These are phyloP conservation scores for Penicillium arizonense DNA, from an alignment of 495 filamentous ascomycete genomes.

Conservation along the genomic window DNA sequence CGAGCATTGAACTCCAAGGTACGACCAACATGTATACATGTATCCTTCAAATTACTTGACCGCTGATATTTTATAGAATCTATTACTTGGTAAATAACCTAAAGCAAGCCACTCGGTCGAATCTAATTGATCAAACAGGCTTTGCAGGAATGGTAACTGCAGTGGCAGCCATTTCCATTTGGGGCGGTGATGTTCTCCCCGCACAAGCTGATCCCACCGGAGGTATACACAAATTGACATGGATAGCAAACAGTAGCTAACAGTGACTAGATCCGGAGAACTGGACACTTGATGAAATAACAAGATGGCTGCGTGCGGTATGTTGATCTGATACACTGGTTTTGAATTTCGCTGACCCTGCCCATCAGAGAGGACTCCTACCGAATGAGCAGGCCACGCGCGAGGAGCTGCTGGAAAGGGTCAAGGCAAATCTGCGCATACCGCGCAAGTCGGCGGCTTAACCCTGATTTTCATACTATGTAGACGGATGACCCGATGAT, in stretches of 20 bases:
- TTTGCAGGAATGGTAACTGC: constrained; percentile 84
- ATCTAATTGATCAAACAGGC: constrained; percentile 23
- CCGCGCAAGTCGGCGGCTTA: constrained; percentile 28
- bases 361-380: constrained; percentile 65
- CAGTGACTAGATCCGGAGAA: constrained; percentile 53
- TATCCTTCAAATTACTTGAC: constrained; percentile 1
- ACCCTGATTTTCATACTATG: constrained; percentile 5
- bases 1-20: constrained; percentile 78
- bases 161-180: constrained; percentile 80
- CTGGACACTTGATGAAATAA: constrained; percentile 72
- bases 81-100: constrained; percentile 53
- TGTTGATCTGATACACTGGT: constrained; percentile 19
- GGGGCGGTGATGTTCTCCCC: constrained; percentile 80
- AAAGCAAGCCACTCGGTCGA: neutral
- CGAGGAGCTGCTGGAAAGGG: constrained; percentile 75
- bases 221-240: constrained; percentile 37
- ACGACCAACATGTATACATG: constrained; percentile 17
- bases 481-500: no score
- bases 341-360: neutral
- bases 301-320: constrained; percentile 74
- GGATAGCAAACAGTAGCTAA: constrained; percentile 7
- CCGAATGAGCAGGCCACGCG: constrained; percentile 63
- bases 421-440: constrained; percentile 72
- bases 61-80: constrained; percentile 39
- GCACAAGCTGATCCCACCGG: constrained; percentile 70